phyloP scores from a whole-genome alignment of 225 moss, liverwort and hornwort species.

The Asterella californica region DNA sequence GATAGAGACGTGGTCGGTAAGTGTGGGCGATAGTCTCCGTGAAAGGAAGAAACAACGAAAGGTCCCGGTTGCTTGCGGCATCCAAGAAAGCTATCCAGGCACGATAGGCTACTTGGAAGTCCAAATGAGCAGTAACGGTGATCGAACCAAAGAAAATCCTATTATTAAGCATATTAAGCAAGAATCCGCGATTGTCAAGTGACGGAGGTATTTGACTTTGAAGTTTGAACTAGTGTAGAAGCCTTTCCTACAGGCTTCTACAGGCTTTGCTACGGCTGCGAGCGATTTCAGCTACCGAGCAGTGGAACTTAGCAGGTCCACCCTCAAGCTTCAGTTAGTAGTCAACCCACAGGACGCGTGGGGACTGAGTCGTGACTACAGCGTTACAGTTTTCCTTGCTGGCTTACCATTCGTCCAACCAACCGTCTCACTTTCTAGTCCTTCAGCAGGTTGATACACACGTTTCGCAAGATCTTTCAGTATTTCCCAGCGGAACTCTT shows the following conservation, averaged over 20 bases:
- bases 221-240: background rate
- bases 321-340: background rate
- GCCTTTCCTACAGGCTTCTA: background rate
- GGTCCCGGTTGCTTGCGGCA: background rate
- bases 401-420: background rate
- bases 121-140: background rate
- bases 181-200: background rate
- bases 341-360: constrained; percentile 3
- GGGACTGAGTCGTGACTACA: background rate
- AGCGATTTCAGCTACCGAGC: background rate
- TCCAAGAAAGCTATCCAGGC: background rate
- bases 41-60: background rate
- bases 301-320: background rate
- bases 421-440: background rate
- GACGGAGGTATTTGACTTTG: background rate
- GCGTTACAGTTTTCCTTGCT: background rate
- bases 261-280: background rate
- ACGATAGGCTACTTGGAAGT: background rate
- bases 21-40: background rate
- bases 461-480: too few species aligned
- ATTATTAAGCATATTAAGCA: background rate
- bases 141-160: background rate
- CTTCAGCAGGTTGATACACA: too few species aligned
- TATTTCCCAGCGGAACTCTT: too few species aligned
- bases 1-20: background rate